Conservation (phyloP, 352 stramenopile genomes). For the Pythium sukuiense region DNA sequence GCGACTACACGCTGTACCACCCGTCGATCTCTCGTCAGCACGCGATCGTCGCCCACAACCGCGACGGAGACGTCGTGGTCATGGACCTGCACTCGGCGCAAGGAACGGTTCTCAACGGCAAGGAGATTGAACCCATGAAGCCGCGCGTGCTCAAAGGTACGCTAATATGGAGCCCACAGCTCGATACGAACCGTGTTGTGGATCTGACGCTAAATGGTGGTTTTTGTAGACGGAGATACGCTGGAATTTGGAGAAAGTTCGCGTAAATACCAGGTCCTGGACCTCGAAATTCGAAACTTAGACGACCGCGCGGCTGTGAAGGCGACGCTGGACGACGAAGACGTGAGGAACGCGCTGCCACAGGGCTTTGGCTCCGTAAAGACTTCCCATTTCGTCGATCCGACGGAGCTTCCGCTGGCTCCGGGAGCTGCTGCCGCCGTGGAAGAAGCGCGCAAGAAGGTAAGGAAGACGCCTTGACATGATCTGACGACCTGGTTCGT, state of each 20-base stretch:
- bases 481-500: too few relatives aligned
- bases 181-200: neutral
- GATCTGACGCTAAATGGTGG: slow-evolving; percentile 3
- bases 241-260: slow-evolving; percentile 68
- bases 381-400: neutral
- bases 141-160: slow-evolving; percentile 40
- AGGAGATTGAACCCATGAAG: slow-evolving; percentile 55
- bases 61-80: slow-evolving; percentile 48
- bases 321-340: slow-evolving; percentile 6
- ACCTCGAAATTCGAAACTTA: slow-evolving; percentile 14
- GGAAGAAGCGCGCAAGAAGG: slow-evolving; percentile 37
- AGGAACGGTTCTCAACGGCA: slow-evolving; percentile 79
- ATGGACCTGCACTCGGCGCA: slow-evolving; percentile 84
- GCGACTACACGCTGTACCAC: slow-evolving; percentile 76
- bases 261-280: slow-evolving; percentile 53
- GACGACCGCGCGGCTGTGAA: neutral
- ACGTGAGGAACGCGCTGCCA: slow-evolving; percentile 39
- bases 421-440: neutral
- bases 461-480: slow-evolving; percentile 11
- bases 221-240: slow-evolving; percentile 41
- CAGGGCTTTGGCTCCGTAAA: slow-evolving; percentile 44
- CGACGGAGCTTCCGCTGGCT: slow-evolving; percentile 2
- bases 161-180: neutral
- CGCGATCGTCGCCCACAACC: slow-evolving; percentile 69
- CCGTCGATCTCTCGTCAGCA: slow-evolving; percentile 83